Evolutionary conservation across 1,284 basidiomycete genomes (phyloP).

Genomic region (Calocybe gambosa): DNA sequence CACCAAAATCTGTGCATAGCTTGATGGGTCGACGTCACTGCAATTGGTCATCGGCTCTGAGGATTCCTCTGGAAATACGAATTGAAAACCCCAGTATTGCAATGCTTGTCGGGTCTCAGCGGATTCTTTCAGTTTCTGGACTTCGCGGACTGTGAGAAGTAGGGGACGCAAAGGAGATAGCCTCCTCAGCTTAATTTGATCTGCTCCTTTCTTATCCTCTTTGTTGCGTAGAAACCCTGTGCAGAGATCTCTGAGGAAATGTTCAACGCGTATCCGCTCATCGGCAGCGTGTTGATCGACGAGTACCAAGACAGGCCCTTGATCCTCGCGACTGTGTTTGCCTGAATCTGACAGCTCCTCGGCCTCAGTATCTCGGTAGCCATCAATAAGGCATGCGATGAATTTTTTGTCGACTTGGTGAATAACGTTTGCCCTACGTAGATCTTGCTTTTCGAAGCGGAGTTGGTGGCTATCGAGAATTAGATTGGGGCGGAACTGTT

Average conservation of each 20-base stretch:
- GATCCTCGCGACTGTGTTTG: neutral
- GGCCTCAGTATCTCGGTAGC: constrained; percentile 12
- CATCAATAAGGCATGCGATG: constrained; percentile 60
- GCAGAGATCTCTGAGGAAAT: constrained; percentile 69
- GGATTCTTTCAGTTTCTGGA: constrained; percentile 37
- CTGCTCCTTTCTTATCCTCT: constrained; percentile 19
- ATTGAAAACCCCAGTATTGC: constrained; percentile 67
- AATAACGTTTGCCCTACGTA: constrained; percentile 54
- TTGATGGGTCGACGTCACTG: constrained; percentile 27
- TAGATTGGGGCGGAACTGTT: constrained; percentile 2
- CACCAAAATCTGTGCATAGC: constrained; percentile 56
- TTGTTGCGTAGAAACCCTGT: constrained; percentile 48
- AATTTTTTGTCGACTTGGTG: constrained; percentile 89
- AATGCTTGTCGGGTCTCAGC: constrained; percentile 43
- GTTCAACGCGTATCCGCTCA: constrained; percentile 85
- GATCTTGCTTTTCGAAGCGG: constrained; percentile 46
- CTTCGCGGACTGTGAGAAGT: constrained; percentile 61
- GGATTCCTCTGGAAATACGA: constrained; percentile 31
- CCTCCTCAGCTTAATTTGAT: constrained; percentile 32
- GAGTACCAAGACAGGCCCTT: constrained; percentile 52
- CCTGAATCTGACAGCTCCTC: constrained; percentile 4
- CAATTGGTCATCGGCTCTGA: constrained; percentile 17
- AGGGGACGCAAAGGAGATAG: constrained; percentile 50
- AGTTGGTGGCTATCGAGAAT: constrained; percentile 19
- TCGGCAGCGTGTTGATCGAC: constrained; percentile 97